These are phyloP conservation scores for Anaeromyces robustus DNA, from an alignment of 192 early-diverging fungal species.

Conservation along the genomic window DNA sequence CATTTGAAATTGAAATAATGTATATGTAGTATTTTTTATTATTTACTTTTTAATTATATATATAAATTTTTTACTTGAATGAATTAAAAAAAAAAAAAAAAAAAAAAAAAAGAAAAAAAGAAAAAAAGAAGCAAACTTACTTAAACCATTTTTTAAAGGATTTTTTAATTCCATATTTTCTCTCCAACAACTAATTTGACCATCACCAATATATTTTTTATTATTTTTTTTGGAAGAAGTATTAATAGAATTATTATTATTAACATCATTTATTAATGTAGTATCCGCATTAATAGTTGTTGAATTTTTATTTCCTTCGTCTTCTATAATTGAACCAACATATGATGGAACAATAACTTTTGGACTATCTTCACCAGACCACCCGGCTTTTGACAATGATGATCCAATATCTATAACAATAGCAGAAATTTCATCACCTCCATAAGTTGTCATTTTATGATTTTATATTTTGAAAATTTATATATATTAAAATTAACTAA, in stretches of 20 bases:
- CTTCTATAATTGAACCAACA: constrained; percentile 37
- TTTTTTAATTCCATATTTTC: constrained; percentile 64
- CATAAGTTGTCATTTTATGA: constrained; percentile 24
- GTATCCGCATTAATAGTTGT: constrained; percentile 21
- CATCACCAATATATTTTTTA: constrained; percentile 55
- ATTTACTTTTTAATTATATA: no score
- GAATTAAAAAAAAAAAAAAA: no score
- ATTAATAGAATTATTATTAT: constrained; percentile 2
- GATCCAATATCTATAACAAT: constrained; percentile 87
- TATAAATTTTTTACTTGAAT: no score
- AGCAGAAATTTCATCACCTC: constrained; percentile 79
- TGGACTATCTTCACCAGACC: constrained; percentile 93
- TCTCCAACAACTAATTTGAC: constrained; percentile 47
- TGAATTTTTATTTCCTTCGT: constrained; percentile 10
- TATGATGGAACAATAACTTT: constrained; percentile 69
- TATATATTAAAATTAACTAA: no score
- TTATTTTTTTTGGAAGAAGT: constrained; percentile 9
- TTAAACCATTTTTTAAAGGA: constrained; percentile 73
- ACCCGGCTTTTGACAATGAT: constrained; percentile 76
- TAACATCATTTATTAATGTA: constrained; percentile 11
- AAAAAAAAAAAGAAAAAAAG: no score
- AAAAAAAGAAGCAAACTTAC: no score
- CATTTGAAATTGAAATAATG: no score
- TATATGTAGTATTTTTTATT: no score
- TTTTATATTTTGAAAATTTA: neutral